Percentiles rank a stretch among this genome's conserved stretches.
Conservation (phyloP, 2,329 filamentous ascomycete genomes). For the Nothophaeocryptopus gaeumannii region DNA sequence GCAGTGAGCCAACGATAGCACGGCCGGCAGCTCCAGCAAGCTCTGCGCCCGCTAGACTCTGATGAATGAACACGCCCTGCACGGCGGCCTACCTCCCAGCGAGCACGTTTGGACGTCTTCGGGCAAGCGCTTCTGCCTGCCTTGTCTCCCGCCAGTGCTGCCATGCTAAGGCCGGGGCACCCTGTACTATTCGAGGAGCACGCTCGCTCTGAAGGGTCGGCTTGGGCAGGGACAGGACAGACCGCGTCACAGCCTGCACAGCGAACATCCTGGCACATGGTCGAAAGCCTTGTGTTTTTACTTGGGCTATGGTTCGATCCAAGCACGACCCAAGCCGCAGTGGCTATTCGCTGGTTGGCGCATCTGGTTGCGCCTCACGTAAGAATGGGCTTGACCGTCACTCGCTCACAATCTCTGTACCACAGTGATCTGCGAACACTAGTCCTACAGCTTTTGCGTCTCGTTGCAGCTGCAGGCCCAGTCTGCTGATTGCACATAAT, state of each 20-base stretch:
- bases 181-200: constrained; percentile 9
- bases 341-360: constrained; percentile 25
- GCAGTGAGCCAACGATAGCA: not conserved
- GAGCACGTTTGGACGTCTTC: constrained; percentile 16
- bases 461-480: constrained; percentile 24
- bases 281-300: constrained; percentile 22
- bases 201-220: constrained; percentile 14
- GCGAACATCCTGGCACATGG: constrained; percentile 24
- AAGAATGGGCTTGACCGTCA: constrained; percentile 23
- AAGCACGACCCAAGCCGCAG: constrained; percentile 26
- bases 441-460: constrained; percentile 24
- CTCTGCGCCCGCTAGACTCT: constrained; percentile 1
- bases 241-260: constrained; percentile 26
- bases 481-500: constrained; percentile 25
- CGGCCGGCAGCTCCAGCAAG: constrained; percentile 9
- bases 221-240: constrained; percentile 22
- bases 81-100: not conserved
- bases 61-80: too few species aligned
- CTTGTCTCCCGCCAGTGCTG: constrained; percentile 11
- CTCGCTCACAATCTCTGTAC: constrained; percentile 24
- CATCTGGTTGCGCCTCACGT: constrained; percentile 25
- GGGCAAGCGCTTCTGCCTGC: constrained; percentile 19
- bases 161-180: constrained; percentile 16
- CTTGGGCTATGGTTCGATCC: constrained; percentile 25
- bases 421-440: constrained; percentile 25